Conservation (phyloP, 1,284 basidiomycete genomes). For the Coniferiporia sulphurascens region DNA sequence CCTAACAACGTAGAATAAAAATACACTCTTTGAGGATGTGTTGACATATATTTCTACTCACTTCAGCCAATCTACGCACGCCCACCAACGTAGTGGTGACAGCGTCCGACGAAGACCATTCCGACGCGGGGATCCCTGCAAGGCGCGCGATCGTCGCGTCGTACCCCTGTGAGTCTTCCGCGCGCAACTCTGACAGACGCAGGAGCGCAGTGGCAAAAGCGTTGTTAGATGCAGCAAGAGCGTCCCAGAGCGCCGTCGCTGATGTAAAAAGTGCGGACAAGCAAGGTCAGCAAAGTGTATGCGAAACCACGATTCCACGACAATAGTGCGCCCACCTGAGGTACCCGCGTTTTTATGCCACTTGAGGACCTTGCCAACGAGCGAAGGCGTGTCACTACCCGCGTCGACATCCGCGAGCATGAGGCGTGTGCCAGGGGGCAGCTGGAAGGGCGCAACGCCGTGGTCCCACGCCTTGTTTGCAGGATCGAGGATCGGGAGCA, state of each 20-base stretch:
- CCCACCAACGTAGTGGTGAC: conserved; percentile 52
- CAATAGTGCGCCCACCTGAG: conserved; percentile 40
- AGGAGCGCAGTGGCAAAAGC: conserved; percentile 49
- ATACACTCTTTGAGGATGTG: not conserved
- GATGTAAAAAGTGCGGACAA: not conserved
- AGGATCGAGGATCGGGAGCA: conserved; percentile 53
- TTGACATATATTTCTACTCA: conserved; percentile 24
- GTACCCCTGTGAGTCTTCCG: conserved; percentile 45
- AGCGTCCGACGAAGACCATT: conserved; percentile 28
- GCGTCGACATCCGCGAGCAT: conserved; percentile 92
- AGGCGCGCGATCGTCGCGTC: conserved; percentile 53
- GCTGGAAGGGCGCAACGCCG: conserved; percentile 59
- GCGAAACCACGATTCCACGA: not conserved
- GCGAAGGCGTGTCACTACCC: conserved; percentile 88
- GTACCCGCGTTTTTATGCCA: conserved; percentile 70
- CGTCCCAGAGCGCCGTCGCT: conserved; percentile 71
- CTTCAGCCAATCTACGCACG: conserved; percentile 54
- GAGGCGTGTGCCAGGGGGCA: conserved; percentile 77
- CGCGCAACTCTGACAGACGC: conserved; percentile 44
- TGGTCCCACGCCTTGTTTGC: conserved; percentile 65
- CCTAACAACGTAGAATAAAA: conserved; percentile 35
- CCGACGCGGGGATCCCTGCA: conserved; percentile 49
- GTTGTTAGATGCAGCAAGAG: conserved; percentile 58
- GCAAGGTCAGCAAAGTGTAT: too few relatives aligned
- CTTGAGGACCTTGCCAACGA: conserved; percentile 83